phyloP scores from a whole-genome alignment of 495 filamentous ascomycete genomes.

The Lasiosphaeria hispida region DNA sequence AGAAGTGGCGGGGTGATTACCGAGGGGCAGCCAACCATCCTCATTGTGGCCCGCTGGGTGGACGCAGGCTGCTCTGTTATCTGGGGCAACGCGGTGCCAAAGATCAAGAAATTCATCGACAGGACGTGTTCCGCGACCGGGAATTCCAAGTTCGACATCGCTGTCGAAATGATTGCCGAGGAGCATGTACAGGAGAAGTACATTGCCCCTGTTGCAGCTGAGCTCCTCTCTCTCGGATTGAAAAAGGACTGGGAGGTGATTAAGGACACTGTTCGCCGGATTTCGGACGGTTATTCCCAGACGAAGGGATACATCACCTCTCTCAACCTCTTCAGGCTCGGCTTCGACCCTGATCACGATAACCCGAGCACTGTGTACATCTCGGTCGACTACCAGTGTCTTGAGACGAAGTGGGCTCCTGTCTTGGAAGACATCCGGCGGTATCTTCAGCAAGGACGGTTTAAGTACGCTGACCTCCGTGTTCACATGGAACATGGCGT shows the following conservation, averaged over 20 bases:
- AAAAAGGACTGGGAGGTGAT: neutral
- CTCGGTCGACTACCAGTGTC: neutral
- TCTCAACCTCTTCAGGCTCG: neutral
- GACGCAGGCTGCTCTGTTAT: slow-evolving; percentile 1
- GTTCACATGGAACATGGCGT: slow-evolving; percentile 3
- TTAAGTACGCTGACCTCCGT: neutral
- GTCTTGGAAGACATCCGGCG: neutral
- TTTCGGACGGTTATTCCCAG: neutral
- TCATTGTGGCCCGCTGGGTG: slow-evolving; percentile 1
- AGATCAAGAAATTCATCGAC: slow-evolving; percentile 1
- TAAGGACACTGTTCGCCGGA: neutral
- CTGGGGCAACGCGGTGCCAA: neutral
- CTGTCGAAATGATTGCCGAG: slow-evolving; percentile 1
- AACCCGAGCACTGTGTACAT: slow-evolving; percentile 5
- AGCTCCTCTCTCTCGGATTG: neutral
- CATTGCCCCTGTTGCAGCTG: slow-evolving; percentile 1
- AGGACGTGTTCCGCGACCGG: neutral
- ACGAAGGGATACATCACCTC: neutral
- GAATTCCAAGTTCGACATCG: neutral
- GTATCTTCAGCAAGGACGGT: neutral
- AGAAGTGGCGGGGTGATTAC: neutral
- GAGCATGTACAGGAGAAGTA: slow-evolving; percentile 2
- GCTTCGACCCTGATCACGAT: neutral
- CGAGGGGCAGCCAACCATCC: slow-evolving; percentile 4
- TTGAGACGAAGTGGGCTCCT: neutral